Evolutionary conservation across 2,329 filamentous ascomycete genomes (phyloP), one percentile per base, ranked within the genome.

Genomic region (Alternaria gaisen): DNA sequence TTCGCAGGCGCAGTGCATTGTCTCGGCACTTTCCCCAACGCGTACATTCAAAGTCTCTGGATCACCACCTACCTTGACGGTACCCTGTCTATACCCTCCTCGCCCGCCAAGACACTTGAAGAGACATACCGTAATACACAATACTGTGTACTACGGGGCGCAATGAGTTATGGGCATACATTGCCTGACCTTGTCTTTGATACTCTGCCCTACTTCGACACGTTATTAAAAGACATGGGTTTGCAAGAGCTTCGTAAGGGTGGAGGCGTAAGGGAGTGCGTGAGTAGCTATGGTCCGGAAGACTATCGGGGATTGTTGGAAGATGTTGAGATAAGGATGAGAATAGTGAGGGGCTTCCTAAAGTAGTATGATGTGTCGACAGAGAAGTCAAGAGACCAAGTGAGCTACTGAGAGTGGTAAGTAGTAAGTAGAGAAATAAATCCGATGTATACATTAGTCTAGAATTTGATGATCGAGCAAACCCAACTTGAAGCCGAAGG

Each of bases 81-180:
- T 34, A 77, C 81, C 38, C 75, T 91, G 9, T 5, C 62, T 1
- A 50, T 63, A 56, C 73, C 68, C 48, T 22, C 47, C 1, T 43
- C 65, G 3, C 11, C 52, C 5, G 58, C 66, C 22, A 53, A 70
- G 18, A 48, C 70, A 24, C 58, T 58, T 20, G 66, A 71, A 42
- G 71, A 79, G 32, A 75, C 89, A 0, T 84, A 88, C 24, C 79
- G 93, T 47, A 83, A 90, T 71, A 88, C 85, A 20, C 86, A 90
- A 38, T 94, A 90, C 73, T 89, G 89, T 5, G 87, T 84, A 65
- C 90, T 89, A 85, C 83, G 91, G 26, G 55, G 90, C 90, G 4
- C 95, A 93, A 71, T 74, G 92, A 18, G 91, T 94, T 75, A 73
- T 91, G 61, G 78, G 80, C 5, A 91, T 94, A 57, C 90, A 87